phyloP scores from a whole-genome alignment of 768 basidiomycete species.

The Baorangia bicolor region DNA sequence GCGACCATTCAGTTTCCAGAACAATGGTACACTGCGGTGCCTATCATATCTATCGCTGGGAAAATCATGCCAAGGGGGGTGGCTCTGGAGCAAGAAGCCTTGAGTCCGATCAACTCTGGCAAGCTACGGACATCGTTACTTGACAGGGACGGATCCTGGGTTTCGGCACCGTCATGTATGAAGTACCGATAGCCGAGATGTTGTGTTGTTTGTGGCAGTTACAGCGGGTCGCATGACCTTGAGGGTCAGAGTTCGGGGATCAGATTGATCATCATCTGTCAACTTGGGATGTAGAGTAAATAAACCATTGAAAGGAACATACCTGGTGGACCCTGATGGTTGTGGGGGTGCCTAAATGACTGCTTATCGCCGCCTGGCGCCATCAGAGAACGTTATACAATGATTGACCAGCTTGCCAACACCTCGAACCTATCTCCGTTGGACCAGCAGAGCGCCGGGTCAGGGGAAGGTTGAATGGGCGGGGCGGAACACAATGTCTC shows the following conservation, averaged over 20 bases:
- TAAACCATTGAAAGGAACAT: background rate
- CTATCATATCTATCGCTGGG: background rate
- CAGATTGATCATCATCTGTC: too few relatives aligned
- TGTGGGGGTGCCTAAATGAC: background rate
- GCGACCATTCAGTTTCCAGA: background rate
- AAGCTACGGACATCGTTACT: background rate
- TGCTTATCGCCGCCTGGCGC: background rate
- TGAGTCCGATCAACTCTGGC: background rate
- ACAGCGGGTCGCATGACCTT: background rate
- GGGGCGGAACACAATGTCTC: background rate
- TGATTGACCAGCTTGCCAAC: background rate
- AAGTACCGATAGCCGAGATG: slow-evolving; percentile 4
- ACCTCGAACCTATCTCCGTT: background rate
- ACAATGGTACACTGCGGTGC: background rate
- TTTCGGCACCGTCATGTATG: slow-evolving; percentile 3
- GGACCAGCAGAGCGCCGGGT: background rate
- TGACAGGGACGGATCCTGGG: background rate
- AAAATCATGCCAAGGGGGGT: background rate
- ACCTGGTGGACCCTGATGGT: background rate
- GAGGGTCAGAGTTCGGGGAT: background rate
- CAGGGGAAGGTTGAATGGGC: background rate
- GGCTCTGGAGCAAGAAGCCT: too few relatives aligned
- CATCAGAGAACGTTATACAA: background rate
- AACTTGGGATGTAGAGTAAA: background rate
- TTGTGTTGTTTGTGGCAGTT: background rate